Evolutionary conservation across 352 stramenopile species (phyloP).

Genomic region (Phytophthora ohioensis): DNA sequence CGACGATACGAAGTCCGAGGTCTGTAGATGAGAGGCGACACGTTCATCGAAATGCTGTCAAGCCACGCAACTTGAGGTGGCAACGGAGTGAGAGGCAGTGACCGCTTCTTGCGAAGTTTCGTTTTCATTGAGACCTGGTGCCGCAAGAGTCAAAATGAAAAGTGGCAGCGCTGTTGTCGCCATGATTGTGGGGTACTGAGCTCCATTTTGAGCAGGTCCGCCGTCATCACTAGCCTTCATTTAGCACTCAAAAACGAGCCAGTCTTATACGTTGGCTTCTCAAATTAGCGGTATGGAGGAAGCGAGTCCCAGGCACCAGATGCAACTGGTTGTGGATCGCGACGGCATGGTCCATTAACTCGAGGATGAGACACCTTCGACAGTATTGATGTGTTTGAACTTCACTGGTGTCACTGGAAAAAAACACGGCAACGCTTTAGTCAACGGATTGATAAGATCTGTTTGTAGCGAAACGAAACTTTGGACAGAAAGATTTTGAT

Average conservation of each 20-base stretch:
- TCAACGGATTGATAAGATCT: not conserved
- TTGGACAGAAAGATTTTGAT: slow-evolving; percentile 13
- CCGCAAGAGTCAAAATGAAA: slow-evolving; percentile 27
- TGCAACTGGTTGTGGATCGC: slow-evolving; percentile 5
- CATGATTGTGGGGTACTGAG: slow-evolving; percentile 9
- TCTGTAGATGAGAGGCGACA: slow-evolving; percentile 27
- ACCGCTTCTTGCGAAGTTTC: slow-evolving; percentile 36
- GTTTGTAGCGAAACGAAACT: no score
- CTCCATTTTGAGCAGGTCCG: slow-evolving; percentile 15
- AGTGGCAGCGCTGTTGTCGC: slow-evolving; percentile 4
- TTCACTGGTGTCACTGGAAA: not conserved
- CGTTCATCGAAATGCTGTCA: slow-evolving; percentile 38
- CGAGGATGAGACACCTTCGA: slow-evolving; percentile 5
- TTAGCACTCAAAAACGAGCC: slow-evolving; percentile 2
- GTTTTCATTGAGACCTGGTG: slow-evolving; percentile 12
- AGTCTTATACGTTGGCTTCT: slow-evolving; percentile 28
- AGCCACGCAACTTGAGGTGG: slow-evolving; percentile 42
- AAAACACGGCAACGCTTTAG: not conserved
- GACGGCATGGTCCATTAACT: slow-evolving; percentile 8
- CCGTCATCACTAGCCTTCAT: slow-evolving; percentile 30
- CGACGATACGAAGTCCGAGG: slow-evolving; percentile 24
- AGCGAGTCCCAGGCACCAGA: slow-evolving; percentile 17
- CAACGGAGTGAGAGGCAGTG: slow-evolving; percentile 19
- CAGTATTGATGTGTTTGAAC: slow-evolving; percentile 9
- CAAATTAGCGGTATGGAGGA: slow-evolving; percentile 13